Evolutionary conservation across 2,329 filamentous ascomycete genomes (phyloP).

Genomic region (Aspergillus tamarii): DNA sequence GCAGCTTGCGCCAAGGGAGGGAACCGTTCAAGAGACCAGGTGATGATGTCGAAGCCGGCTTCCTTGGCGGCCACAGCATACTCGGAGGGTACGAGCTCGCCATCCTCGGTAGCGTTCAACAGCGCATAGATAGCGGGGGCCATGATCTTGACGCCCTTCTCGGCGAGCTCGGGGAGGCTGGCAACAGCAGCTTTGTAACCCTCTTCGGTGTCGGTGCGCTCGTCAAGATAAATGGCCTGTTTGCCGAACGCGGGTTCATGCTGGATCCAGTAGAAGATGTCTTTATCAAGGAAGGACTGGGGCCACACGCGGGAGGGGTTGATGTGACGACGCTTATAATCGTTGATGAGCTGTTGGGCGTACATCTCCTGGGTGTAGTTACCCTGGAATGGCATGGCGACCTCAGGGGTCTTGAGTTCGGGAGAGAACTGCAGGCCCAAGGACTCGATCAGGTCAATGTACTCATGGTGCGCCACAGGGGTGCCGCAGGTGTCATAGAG

Average conservation of each 20-base stretch:
- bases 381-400: slow-evolving; percentile 22
- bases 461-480: slow-evolving; percentile 22
- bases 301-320: slow-evolving; percentile 22
- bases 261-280: slow-evolving; percentile 24
- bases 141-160: slow-evolving; percentile 21
- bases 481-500: slow-evolving; percentile 23
- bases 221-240: slow-evolving; percentile 25
- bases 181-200: slow-evolving; percentile 20
- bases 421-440: slow-evolving; percentile 25
- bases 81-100: slow-evolving; percentile 22
- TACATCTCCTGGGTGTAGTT: slow-evolving; percentile 24
- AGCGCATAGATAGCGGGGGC: slow-evolving; percentile 23
- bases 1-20: slow-evolving; percentile 22
- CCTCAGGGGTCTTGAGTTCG: slow-evolving; percentile 23
- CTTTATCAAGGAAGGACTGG: slow-evolving; percentile 24
- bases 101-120: slow-evolving; percentile 20
- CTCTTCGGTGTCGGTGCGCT: slow-evolving; percentile 18
- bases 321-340: slow-evolving; percentile 23
- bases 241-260: slow-evolving; percentile 22
- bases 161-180: slow-evolving; percentile 14
- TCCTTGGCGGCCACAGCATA: slow-evolving; percentile 21
- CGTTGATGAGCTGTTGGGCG: slow-evolving; percentile 25
- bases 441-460: slow-evolving; percentile 20
- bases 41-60: slow-evolving; percentile 21
- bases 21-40: slow-evolving; percentile 25